Base-by-base conservation (phyloP, 2,329 filamentous ascomycete genomes). In the Aspergillus pseudonomiae region DNA sequence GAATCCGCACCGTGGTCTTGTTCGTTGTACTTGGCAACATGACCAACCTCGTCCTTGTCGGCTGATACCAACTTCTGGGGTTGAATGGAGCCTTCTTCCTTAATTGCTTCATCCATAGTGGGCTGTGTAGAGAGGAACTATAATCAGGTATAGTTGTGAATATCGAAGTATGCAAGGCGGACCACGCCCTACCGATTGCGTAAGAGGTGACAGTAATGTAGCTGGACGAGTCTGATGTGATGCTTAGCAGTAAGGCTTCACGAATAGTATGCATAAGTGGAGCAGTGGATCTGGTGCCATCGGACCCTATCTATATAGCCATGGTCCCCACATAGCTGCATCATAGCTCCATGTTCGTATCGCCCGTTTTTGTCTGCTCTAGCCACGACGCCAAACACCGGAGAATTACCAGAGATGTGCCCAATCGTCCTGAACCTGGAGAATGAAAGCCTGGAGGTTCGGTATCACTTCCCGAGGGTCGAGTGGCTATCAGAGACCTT, bases 1-100 rank as follows among this genome's bases (percentile, higher is more conserved):
- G 69, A 65, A 4, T 70, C 69, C 4, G 67, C 65, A 26, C 68
- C 69, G 66, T 71, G 59, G 34, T 69, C 65, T 24, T 52, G 24
- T 6, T 41, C 52, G 6, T 54, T 24, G 30, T 34, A 54, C 19
- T 54, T 12, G 30, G 28, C 11, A 30, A 54, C 10, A n/a, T 54
- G 52, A n/a, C 52, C 52, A 14, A 54, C 30, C 30, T 24, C 26
- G 14, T 30, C 52, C 30, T 54, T 54, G 52, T 54, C 30, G 4
- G 52, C 12, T 11, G 52, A 36, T 36, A 24, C n/a, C 10, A 30
- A 14, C 30, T 28, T 12, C 30, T 24, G 24, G 46, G 46, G 14
- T 19, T 32, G 30, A 26, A 36, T 36, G 10, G 4, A 10, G 30
- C 19, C 52, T 12, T 54, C 21, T 21, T 54, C 52, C 12, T 34